These are phyloP conservation scores for Colletotrichum somersetense DNA, from an alignment of 2,329 filamentous ascomycete genomes.

Conservation along the genomic window DNA sequence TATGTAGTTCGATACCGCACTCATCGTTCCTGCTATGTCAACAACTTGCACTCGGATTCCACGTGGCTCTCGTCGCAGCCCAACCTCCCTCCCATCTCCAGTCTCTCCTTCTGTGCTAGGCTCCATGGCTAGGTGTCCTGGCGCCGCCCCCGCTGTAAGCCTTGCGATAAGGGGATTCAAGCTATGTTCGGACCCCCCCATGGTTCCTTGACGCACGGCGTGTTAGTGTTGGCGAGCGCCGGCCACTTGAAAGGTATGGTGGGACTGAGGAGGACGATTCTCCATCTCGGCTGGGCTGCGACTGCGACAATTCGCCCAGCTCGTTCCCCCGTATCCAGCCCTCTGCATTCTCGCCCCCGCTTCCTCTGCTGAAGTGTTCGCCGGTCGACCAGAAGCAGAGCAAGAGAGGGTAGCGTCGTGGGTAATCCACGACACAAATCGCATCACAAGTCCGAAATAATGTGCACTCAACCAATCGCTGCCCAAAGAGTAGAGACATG, in stretches of 20 bases:
- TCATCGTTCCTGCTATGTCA: not conserved
- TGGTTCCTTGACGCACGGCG: conserved; percentile 13
- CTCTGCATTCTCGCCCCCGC: conserved; percentile 28
- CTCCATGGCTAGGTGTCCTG: conserved; percentile 1
- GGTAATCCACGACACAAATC: not conserved
- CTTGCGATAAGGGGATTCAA: conserved; percentile 21
- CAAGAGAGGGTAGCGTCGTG: not conserved
- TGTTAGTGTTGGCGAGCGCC: not conserved
- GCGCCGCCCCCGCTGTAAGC: not conserved
- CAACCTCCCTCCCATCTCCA: conserved; percentile 13
- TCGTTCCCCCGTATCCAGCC: conserved; percentile 24
- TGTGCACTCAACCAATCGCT: not conserved
- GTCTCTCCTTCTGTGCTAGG: not conserved
- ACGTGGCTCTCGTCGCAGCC: conserved; percentile 33
- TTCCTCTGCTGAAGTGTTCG: conserved; percentile 8
- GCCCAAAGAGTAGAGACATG: not conserved
- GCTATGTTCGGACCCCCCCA: conserved; percentile 4
- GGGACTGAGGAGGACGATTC: conserved; percentile 16
- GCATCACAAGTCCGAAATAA: not conserved
- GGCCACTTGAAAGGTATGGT: conserved; percentile 29
- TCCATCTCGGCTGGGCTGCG: conserved; percentile 24
- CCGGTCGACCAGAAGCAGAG: not conserved
- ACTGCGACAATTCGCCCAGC: conserved; percentile 13
- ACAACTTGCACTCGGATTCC: not conserved
- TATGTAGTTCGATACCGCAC: not conserved